These are phyloP conservation scores for Knoxdaviesia proteae DNA, from an alignment of 2,329 filamentous ascomycete genomes.

Conservation along the genomic window DNA sequence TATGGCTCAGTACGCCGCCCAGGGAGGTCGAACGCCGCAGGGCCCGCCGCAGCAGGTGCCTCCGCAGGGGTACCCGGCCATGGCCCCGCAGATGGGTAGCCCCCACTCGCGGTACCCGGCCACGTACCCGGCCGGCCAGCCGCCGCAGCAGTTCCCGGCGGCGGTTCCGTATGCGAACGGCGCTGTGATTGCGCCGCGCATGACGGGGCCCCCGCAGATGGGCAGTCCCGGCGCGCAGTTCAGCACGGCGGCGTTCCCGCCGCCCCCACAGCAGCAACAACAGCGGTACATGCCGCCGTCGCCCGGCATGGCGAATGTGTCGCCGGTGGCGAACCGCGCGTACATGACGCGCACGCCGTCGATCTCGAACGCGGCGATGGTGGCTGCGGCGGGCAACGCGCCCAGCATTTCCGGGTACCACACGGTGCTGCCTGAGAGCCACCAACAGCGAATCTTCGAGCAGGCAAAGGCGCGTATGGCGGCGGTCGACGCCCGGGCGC, in stretches of 20 bases:
- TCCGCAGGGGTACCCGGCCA: too few relatives aligned
- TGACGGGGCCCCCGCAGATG: too few relatives aligned
- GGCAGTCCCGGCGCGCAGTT: too few relatives aligned
- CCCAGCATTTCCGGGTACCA: conserved; percentile 23
- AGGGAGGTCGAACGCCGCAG: not conserved
- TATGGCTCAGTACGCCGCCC: conserved; percentile 21
- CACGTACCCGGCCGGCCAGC: not conserved
- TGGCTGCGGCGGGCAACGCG: conserved; percentile 2
- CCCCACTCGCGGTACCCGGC: too few relatives aligned
- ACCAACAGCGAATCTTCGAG: conserved; percentile 28
- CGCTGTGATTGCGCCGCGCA: not conserved
- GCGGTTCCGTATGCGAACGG: not conserved
- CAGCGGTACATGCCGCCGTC: conserved; percentile 1
- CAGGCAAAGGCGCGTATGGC: conserved; percentile 27
- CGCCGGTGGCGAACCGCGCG: conserved; percentile 2
- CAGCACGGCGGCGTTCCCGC: not conserved
- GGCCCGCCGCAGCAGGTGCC: too few relatives aligned
- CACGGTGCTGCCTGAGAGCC: conserved; percentile 25
- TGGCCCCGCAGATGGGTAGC: too few relatives aligned
- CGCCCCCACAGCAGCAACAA: conserved; percentile 3
- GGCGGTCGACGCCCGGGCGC: conserved; percentile 19
- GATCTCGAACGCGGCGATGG: too few relatives aligned
- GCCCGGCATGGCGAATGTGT: conserved; percentile 4
- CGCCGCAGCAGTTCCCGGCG: conserved; percentile 4
- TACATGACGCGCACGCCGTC: conserved; percentile 5